phyloP scores from a whole-genome alignment of 768 basidiomycete genomes.

The Cantharellus anzutake region DNA sequence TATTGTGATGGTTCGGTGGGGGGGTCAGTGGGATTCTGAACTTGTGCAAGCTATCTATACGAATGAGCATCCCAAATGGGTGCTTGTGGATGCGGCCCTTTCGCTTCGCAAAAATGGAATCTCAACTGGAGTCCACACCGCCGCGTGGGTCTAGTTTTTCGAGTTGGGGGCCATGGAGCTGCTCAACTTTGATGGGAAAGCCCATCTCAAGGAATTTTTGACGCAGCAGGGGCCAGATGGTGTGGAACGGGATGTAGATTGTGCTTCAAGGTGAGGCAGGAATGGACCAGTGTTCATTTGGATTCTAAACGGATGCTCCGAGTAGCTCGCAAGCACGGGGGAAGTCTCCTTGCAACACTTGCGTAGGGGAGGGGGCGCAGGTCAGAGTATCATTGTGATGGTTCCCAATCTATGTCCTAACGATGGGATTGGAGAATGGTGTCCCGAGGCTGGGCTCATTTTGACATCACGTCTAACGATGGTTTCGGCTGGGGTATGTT shows the following conservation, averaged over 20 bases:
- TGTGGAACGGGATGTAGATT: not conserved
- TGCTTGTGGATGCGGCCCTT: not conserved
- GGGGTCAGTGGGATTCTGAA: not conserved
- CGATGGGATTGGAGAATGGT: conserved; percentile 1
- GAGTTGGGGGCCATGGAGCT: not conserved
- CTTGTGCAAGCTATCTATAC: not conserved
- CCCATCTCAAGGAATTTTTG: not conserved
- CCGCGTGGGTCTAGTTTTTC: not conserved
- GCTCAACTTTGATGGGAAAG: not conserved
- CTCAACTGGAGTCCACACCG: not conserved
- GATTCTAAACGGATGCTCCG: not conserved
- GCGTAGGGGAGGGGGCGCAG: not conserved
- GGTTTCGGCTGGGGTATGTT: not conserved
- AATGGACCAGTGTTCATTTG: not conserved
- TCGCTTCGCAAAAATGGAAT: not conserved
- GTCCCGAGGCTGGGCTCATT: conserved; percentile 1
- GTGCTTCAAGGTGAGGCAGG: not conserved
- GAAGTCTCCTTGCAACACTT: not conserved
- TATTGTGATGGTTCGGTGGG: conserved; percentile 1
- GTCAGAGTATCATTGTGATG: conserved; percentile 1
- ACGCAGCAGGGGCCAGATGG: not conserved
- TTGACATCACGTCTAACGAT: not conserved
- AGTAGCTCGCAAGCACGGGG: not conserved
- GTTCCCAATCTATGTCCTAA: conserved; percentile 1
- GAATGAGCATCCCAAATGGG: not conserved